Base-by-base conservation (phyloP, 2,329 filamentous ascomycete species). In the Calcarisporium arbuscula region DNA sequence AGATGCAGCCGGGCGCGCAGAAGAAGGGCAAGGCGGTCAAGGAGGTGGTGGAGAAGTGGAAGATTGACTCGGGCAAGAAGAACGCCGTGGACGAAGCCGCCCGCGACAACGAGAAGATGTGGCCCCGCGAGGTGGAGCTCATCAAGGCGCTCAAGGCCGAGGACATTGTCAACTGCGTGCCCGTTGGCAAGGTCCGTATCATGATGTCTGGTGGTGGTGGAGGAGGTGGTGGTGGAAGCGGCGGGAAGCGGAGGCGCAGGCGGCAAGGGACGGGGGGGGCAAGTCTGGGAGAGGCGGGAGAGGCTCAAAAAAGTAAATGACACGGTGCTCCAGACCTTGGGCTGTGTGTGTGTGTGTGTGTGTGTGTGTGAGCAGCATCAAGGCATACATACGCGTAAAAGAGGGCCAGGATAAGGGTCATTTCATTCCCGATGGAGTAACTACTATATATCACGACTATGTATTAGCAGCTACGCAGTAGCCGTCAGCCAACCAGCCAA, bases 1-100 rank as follows among this genome's bases (percentile, higher is more conserved):
- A 98, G 67, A 60, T 98, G 49, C 92, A 96, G 61, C 92, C 92
- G 0, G 92, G 92, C 0, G 63, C 79, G 1, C 73, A 82, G 44
- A 98, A 96, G 70, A 95, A 95, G 64, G 90, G 92, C 8, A 96
- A 95, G 57, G 89, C 88, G 0, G 79, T 95, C 30, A 86, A 85
- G 56, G 90, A 96, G 60, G 82, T 96, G 20, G 61, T 96, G n/a
- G 78, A 81, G 31, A 74, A 75, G 40, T 95, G 90, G 89, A 72
- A 82, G 44, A 60, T 69, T 15, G 86, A 79, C 32, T 74, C 78
- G 6, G 57, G 52, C 8, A 70, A 64, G 52, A 79, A 74, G 52
- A 68, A 68, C 6, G 71, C 72, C 17, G 54, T 82, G 1, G 80
- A 85, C 51, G 77, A 82, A 52, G 61, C 63, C 38, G 64, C 68